These are phyloP conservation scores for Xylaria sp. DNA, from an alignment of 495 filamentous ascomycete genomes.

Conservation along the genomic window DNA sequence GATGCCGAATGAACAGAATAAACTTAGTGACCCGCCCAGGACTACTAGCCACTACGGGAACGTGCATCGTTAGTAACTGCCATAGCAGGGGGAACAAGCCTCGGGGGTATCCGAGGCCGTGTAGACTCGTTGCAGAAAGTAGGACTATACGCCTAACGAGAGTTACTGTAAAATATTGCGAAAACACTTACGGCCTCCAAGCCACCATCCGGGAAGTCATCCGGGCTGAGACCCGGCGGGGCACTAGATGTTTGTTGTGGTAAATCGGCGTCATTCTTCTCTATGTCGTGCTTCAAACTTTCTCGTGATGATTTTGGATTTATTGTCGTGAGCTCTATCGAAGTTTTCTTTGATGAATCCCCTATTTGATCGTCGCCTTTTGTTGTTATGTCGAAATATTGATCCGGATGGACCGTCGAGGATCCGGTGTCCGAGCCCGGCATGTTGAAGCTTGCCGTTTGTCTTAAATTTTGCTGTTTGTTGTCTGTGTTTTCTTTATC, in stretches of 20 bases:
- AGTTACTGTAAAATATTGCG: not conserved
- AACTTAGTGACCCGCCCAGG: conserved; percentile 65
- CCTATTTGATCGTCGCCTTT: conserved; percentile 24
- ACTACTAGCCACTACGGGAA: conserved; percentile 66
- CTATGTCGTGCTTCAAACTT: conserved; percentile 36
- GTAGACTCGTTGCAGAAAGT: not conserved
- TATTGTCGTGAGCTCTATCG: conserved; percentile 30
- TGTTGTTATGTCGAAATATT: conserved; percentile 14
- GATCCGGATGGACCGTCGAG: conserved; percentile 30
- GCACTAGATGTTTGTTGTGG: conserved; percentile 25
- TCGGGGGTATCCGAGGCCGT: not conserved
- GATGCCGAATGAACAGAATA: conserved; percentile 72
- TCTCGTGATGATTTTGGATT: conserved; percentile 40
- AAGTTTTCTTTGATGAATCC: conserved; percentile 11
- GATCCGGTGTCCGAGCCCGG: conserved; percentile 20
- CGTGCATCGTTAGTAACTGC: conserved; percentile 13
- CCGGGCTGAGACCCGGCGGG: conserved; percentile 46
- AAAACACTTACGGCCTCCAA: conserved; percentile 50
- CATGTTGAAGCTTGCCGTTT: not conserved
- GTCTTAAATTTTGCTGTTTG: not conserved
- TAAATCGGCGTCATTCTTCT: conserved; percentile 42
- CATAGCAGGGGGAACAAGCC: not conserved
- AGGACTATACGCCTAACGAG: not conserved
- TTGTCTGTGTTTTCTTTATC: not conserved
- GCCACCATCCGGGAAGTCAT: conserved; percentile 69